phyloP scores from a whole-genome alignment of 306 rosid genomes.

The Dryas alaskensis region DNA sequence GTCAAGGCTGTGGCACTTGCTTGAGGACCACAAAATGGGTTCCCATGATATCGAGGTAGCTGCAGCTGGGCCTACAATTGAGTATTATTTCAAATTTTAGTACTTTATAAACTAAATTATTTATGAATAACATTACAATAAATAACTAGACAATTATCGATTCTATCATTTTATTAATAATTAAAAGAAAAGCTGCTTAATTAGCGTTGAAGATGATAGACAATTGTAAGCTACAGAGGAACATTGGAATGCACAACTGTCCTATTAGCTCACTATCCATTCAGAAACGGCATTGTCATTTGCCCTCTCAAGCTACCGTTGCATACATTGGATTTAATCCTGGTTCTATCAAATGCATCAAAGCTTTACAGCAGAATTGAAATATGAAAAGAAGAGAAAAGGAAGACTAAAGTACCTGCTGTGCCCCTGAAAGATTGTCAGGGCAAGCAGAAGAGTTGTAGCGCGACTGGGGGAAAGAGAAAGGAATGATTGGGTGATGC shows the following conservation, averaged over 20 bases:
- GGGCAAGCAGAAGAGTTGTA: constrained; percentile 42
- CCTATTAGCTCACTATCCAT: not conserved
- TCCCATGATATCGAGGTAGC: constrained; percentile 46
- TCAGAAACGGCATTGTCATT: not conserved
- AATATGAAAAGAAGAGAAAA: not conserved
- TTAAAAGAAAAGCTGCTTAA: not conserved
- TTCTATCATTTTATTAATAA: no score
- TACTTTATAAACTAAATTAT: not conserved
- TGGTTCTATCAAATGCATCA: not conserved
- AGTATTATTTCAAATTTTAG: constrained; percentile 18
- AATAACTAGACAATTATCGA: not conserved
- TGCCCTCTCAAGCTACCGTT: not conserved
- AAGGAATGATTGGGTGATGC: constrained; percentile 36
- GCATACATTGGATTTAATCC: not conserved
- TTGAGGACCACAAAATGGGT: constrained; percentile 33
- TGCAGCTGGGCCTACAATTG: constrained; percentile 44
- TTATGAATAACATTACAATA: not conserved
- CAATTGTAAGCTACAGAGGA: not conserved
- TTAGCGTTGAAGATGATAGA: not conserved
- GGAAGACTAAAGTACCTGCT: constrained; percentile 49
- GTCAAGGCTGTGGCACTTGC: constrained; percentile 30
- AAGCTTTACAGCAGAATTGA: not conserved
- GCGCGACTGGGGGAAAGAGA: constrained; percentile 42
- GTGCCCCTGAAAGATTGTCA: constrained; percentile 40
- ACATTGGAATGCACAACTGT: not conserved